Conservation (phyloP, 306 rosid species). For the Mucuna pruriens region DNA sequence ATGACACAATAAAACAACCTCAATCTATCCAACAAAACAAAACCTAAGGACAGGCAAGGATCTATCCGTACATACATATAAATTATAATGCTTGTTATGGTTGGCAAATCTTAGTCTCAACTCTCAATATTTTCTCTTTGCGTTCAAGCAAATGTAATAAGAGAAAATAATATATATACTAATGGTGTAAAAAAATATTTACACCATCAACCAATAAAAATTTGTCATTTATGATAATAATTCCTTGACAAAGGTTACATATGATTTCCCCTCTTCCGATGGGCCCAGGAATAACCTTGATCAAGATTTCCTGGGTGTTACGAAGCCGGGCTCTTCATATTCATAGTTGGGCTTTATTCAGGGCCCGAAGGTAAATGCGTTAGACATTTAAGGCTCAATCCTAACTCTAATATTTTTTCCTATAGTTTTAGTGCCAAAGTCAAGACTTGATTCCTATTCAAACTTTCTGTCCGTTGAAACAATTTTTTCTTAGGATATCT, state of each 20-base stretch:
- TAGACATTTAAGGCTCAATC: background rate
- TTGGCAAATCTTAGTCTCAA: background rate
- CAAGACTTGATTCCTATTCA: background rate
- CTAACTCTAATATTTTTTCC: background rate
- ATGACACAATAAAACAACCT: slow-evolving; percentile 4
- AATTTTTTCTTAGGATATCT: no score
- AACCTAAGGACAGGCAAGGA: background rate
- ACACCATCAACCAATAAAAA: no score
- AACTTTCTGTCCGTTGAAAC: background rate
- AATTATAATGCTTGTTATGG: background rate
- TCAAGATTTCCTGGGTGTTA: background rate
- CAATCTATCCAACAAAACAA: background rate
- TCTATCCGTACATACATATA: background rate
- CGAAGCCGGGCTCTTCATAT: no score
- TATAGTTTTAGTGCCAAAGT: background rate
- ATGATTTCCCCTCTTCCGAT: background rate
- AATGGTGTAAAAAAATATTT: no score
- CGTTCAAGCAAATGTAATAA: background rate
- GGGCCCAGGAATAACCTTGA: background rate
- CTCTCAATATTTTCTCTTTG: background rate
- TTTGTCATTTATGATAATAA: no score
- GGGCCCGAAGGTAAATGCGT: background rate
- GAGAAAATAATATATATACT: no score
- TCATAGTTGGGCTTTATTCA: background rate
- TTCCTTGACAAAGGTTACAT: background rate